Conservation (phyloP, 495 filamentous ascomycete species). For the Neurospora tetrasperma region DNA sequence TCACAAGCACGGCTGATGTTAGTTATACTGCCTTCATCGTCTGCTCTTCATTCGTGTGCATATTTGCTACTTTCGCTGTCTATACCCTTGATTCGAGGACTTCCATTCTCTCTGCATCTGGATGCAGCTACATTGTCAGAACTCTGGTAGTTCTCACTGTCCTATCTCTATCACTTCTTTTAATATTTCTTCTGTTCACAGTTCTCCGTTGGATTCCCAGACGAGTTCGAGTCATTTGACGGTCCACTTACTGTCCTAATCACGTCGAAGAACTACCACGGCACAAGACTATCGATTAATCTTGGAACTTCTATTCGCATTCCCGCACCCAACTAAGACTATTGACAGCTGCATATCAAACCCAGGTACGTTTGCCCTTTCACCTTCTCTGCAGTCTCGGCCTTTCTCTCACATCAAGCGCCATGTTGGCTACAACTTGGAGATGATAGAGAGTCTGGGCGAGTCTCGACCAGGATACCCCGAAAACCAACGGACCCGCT, state of each 20-base stretch:
- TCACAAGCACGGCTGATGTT: background rate
- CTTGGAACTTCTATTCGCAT: background rate
- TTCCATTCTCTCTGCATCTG: slow-evolving; percentile 7
- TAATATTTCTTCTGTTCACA: slow-evolving; percentile 6
- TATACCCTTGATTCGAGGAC: slow-evolving; percentile 10
- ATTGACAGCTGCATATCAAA: background rate
- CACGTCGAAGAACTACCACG: background rate
- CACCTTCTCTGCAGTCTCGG: background rate
- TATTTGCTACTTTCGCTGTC: background rate
- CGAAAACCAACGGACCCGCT: background rate
- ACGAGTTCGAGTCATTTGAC: background rate
- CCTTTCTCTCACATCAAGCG: background rate
- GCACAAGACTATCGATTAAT: background rate
- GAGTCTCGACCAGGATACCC: background rate
- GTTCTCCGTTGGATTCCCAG: background rate
- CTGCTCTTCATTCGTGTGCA: background rate
- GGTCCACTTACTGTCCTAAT: background rate
- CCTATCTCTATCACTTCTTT: slow-evolving; percentile 16
- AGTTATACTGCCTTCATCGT: background rate
- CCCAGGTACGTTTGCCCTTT: background rate
- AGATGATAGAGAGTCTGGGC: background rate
- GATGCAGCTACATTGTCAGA: slow-evolving; percentile 16
- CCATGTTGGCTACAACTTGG: background rate
- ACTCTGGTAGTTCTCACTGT: slow-evolving; percentile 43
- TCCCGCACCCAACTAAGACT: too few species aligned